phyloP scores from a whole-genome alignment of 257 asterid species.

The Marsdenia floribunda region DNA sequence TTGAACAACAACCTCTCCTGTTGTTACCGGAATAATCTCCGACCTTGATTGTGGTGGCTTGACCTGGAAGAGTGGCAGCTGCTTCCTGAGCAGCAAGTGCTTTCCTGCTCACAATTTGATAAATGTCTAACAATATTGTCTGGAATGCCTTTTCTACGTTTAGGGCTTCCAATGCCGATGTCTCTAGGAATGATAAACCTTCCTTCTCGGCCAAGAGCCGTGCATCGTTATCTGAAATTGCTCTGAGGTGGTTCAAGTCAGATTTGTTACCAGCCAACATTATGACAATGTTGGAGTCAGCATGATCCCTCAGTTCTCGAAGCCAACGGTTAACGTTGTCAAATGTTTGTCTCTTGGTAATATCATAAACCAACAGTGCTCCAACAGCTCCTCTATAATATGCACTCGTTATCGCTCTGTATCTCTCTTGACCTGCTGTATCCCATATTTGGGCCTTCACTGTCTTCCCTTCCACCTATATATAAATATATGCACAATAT shows the following conservation, averaged over 20 bases:
- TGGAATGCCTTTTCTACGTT: slow-evolving; percentile 46
- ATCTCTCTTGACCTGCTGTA: slow-evolving; percentile 56
- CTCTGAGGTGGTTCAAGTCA: slow-evolving; percentile 38
- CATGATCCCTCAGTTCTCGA: slow-evolving; percentile 41
- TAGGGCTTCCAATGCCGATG: slow-evolving; percentile 39
- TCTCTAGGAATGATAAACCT: slow-evolving; percentile 41
- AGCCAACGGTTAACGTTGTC: slow-evolving; percentile 45
- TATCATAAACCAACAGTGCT: slow-evolving; percentile 42
- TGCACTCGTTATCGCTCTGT: slow-evolving; percentile 49
- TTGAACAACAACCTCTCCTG: slow-evolving; percentile 34
- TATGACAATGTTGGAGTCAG: slow-evolving; percentile 48
- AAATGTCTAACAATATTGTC: slow-evolving; percentile 38
- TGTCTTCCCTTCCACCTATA: slow-evolving; percentile 46
- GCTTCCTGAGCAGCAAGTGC: slow-evolving; percentile 48
- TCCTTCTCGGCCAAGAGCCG: slow-evolving; percentile 42
- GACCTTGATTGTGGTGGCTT: slow-evolving; percentile 39
- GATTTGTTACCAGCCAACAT: slow-evolving; percentile 46
- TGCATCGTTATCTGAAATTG: slow-evolving; percentile 38
- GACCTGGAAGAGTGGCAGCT: slow-evolving; percentile 31
- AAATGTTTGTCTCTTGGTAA: slow-evolving; percentile 43
- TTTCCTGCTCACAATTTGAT: slow-evolving; percentile 40
- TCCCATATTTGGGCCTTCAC: slow-evolving; percentile 56
- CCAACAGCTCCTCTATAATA: slow-evolving; percentile 54
- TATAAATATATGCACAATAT: not conserved
- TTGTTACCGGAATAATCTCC: slow-evolving; percentile 27